These are phyloP conservation scores for Sporothrix schenckii DNA, from an alignment of 2,329 filamentous ascomycete genomes.

Conservation along the genomic window DNA sequence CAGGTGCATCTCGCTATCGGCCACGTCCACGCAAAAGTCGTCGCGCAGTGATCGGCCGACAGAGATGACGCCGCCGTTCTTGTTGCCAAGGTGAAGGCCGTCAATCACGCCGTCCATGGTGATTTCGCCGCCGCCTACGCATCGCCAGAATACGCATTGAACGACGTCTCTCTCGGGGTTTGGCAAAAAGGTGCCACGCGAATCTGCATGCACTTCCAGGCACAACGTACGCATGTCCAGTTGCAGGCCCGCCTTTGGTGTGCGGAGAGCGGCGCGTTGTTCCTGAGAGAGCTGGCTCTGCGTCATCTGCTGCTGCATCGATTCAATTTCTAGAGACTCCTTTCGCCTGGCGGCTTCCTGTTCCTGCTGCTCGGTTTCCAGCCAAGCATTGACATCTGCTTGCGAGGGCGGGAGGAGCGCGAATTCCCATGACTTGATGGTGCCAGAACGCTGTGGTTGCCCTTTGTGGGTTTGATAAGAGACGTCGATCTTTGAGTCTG, in stretches of 20 bases:
- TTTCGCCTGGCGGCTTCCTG: conserved; percentile 35
- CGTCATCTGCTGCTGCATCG: conserved; percentile 8
- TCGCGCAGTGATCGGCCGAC: conserved; percentile 61
- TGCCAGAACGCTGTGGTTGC: not conserved
- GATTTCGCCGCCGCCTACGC: conserved; percentile 56
- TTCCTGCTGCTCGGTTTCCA: conserved; percentile 47
- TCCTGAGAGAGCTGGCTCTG: conserved; percentile 19
- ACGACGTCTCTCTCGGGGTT: conserved; percentile 92
- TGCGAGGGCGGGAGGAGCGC: conserved; percentile 69
- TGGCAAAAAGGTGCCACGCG: conserved; percentile 75
- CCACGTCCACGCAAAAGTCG: conserved; percentile 67
- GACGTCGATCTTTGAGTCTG: not conserved
- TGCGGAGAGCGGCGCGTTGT: not conserved
- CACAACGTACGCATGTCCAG: conserved; percentile 98
- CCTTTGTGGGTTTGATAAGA: not conserved
- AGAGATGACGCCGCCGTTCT: conserved; percentile 69
- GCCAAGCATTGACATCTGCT: conserved; percentile 71
- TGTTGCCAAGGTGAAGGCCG: conserved; percentile 45
- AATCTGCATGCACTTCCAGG: conserved; percentile 89
- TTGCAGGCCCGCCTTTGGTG: not conserved
- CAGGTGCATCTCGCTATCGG: conserved; percentile 83
- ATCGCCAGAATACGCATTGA: conserved; percentile 87
- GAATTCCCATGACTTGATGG: conserved; percentile 68
- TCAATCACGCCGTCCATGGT: not conserved
- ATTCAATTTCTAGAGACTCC: not conserved